These are phyloP conservation scores for Tardiomyces blankii DNA, from an alignment of 1,139 yeast species.

Conservation along the genomic window DNA sequence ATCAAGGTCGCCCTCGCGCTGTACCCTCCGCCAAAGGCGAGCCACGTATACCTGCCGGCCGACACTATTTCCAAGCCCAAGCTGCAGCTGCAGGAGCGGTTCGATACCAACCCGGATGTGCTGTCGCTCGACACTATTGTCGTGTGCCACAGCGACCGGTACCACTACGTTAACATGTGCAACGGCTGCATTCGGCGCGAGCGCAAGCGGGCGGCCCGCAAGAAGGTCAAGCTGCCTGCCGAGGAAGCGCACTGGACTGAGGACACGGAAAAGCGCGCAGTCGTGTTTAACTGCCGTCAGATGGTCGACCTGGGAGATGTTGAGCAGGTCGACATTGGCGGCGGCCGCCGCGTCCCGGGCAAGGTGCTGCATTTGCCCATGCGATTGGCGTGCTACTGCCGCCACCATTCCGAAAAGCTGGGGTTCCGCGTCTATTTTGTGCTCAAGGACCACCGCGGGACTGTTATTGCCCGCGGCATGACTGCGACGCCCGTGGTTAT, in stretches of 20 bases:
- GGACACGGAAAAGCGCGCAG: conserved; percentile 62
- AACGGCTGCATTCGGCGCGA: conserved; percentile 83
- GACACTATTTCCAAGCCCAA: conserved; percentile 84
- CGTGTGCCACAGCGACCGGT: conserved; percentile 27
- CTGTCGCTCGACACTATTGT: conserved; percentile 28
- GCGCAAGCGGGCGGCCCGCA: conserved; percentile 72
- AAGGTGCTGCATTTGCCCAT: conserved; percentile 64
- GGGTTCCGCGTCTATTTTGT: conserved; percentile 73
- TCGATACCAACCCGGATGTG: conserved; percentile 17
- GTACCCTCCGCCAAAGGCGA: conserved; percentile 64
- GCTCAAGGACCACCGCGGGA: conserved; percentile 46
- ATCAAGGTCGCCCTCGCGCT: conserved; percentile 61
- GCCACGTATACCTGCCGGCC: conserved; percentile 65
- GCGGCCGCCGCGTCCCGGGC: conserved; percentile 16
- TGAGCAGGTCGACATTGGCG: neutral
- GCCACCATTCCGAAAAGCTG: conserved; percentile 78
- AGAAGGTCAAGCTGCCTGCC: conserved; percentile 58
- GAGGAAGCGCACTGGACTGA: conserved; percentile 75
- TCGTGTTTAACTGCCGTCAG: conserved; percentile 86
- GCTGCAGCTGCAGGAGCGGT: conserved; percentile 42
- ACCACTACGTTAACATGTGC: conserved; percentile 64
- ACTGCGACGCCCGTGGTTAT: conserved; percentile 70
- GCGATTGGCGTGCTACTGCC: conserved; percentile 87
- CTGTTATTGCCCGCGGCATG: conserved; percentile 54
- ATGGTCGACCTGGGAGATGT: conserved; percentile 22